phyloP scores from a whole-genome alignment of 306 rosid genomes.

The Vicia villosa region DNA sequence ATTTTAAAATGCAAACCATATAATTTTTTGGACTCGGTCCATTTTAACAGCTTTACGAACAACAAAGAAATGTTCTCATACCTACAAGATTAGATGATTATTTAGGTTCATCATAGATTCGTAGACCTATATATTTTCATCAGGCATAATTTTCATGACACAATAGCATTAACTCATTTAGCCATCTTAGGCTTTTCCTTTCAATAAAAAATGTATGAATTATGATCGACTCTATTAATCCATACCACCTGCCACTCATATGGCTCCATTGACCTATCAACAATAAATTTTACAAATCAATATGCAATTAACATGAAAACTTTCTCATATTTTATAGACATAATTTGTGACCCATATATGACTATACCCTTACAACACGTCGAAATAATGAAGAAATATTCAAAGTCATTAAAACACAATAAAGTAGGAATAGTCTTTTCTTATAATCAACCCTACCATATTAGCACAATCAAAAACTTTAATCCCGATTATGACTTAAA shows the following conservation, averaged over 20 bases:
- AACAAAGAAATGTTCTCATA: too few relatives aligned
- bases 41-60: too few relatives aligned
- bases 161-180: neutral
- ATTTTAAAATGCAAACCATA: too few relatives aligned
- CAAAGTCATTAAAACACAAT: conserved; percentile 12
- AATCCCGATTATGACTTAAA: neutral
- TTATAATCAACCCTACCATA: neutral
- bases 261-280: conserved; percentile 12
- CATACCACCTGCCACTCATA: neutral
- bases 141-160: too few relatives aligned
- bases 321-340: neutral
- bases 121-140: too few relatives aligned
- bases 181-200: neutral
- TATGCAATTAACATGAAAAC: neutral
- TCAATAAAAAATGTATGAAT: neutral
- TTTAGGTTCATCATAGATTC: too few relatives aligned
- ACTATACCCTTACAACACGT: neutral
- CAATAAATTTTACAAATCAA: neutral
- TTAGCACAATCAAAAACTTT: conserved; percentile 1
- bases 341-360: neutral
- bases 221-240: neutral
- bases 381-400: neutral
- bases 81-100: too few relatives aligned
- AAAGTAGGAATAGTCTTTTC: neutral
- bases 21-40: too few relatives aligned